Evolutionary conservation across 2,329 filamentous ascomycete genomes (phyloP), one percentile per base, ranked within the genome.

Genomic region (Amauroascus niger): DNA sequence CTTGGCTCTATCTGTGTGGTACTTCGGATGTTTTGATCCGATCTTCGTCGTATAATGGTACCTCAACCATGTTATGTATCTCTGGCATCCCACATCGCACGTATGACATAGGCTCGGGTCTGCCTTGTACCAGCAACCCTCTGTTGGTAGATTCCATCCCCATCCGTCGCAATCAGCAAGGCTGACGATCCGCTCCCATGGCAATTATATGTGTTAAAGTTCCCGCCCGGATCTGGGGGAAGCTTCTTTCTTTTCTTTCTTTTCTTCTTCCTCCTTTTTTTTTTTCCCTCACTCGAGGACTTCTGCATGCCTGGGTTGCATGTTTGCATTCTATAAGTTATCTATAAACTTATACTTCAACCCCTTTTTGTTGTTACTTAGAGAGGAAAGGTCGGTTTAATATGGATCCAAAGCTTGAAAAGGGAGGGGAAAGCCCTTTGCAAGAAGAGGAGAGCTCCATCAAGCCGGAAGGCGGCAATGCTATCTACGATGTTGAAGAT

Each of bases 401-500:
- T 5, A 53, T 53, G 50, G 50, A 46, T 24, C 20, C 44, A 16
- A 43, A 32, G 16, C 2, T 13, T 18, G 51, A 53, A 53, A 53
- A 53, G 26, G 37, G 45, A 22, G 46, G 13, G 7, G 37, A 28
- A 22, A 54, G 30, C 30, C 28, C 46, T 20, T 22, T 24, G 11
- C 43, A 35, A 11, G 44, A 54, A 18, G 22, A 54, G 16, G 20
- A 18, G 6, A 24, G 33, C 9, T n/a, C 9, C 6, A 22, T 22
- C 4, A 46, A 55, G 22, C 3, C 13, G 3, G 49, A 41, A 16
- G 41, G 24, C 8, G n/a, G 30, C 7, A 48, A 51, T 40, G 55
- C 54, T 9, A 49, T 63, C 16, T 59, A 59, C 28, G 65, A 67
- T 40, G 22, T 66, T 7, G 65, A 67, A 45, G 52, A 55, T 6